Conservation (phyloP, 768 basidiomycete genomes). For the Amanita pallidorosea region DNA sequence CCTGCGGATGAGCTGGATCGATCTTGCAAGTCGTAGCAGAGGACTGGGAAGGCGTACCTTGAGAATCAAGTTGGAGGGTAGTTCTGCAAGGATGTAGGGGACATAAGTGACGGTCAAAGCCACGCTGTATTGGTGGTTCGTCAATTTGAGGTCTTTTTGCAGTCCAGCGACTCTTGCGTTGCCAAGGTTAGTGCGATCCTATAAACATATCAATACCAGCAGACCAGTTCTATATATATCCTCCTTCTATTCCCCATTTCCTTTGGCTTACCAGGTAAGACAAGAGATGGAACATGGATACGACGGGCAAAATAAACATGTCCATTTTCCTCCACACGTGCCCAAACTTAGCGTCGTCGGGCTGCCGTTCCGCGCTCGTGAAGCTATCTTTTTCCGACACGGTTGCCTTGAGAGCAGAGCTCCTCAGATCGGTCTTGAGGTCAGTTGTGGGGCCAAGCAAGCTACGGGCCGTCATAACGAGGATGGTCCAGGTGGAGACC, state of each 20-base stretch:
- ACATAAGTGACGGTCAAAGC: no score
- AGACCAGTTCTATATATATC: no score
- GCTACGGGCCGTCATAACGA: no score
- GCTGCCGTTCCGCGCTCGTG: neutral
- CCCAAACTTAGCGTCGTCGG: conserved; percentile 24
- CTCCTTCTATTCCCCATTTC: neutral
- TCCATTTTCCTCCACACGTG: conserved; percentile 37
- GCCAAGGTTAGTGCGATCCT: conserved; percentile 46
- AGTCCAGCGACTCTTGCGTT: conserved; percentile 56
- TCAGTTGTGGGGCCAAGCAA: no score
- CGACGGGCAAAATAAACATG: conserved; percentile 33
- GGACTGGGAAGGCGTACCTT: conserved; percentile 22
- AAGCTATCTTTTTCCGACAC: neutral
- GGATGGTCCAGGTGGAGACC: no score
- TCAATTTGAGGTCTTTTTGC: conserved; percentile 41
- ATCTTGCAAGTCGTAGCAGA: conserved; percentile 2
- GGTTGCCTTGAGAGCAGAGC: neutral
- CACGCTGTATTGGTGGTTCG: conserved; percentile 37
- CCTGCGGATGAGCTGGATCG: neutral
- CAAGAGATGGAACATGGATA: conserved; percentile 38
- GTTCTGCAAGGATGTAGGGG: conserved; percentile 47
- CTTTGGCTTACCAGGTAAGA: conserved; percentile 36
- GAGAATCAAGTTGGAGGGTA: conserved; percentile 51
- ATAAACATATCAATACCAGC: neutral
- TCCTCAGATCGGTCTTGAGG: no score